These are phyloP conservation scores for Fusarium citri DNA, from an alignment of 2,329 filamentous ascomycete genomes.

Conservation along the genomic window DNA sequence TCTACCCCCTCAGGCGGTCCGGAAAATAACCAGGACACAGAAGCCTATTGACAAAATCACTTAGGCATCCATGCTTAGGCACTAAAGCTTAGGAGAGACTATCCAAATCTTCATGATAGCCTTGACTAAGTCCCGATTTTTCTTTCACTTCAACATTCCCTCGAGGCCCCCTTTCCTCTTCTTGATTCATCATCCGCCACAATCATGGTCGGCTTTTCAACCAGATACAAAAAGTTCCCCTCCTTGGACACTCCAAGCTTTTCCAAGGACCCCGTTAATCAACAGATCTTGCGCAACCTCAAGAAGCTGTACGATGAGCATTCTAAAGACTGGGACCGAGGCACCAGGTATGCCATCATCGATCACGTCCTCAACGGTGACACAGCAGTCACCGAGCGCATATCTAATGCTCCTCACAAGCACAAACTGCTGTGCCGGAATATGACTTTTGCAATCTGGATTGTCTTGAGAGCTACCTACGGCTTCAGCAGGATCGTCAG, in stretches of 20 bases:
- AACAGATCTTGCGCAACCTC: neutral
- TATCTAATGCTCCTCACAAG: neutral
- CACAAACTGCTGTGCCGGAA: neutral
- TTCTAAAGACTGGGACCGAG: slow-evolving; percentile 1
- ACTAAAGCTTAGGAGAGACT: no score
- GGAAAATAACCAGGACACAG: no score
- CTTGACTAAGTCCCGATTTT: no score
- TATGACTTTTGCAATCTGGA: slow-evolving; percentile 2
- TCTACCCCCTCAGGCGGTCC: no score
- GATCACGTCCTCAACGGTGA: neutral
- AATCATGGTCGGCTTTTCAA: neutral
- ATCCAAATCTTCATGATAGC: neutral
- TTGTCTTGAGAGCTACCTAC: neutral
- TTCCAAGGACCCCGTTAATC: neutral
- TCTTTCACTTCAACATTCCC: neutral
- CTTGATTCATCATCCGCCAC: neutral
- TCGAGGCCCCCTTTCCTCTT: neutral
- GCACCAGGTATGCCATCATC: neutral
- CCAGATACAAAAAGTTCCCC: neutral
- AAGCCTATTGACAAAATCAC: no score
- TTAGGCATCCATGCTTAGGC: no score
- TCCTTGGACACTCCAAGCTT: neutral
- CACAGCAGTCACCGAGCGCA: neutral
- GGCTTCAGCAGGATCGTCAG: neutral
- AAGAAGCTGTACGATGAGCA: neutral